Base-by-base conservation (phyloP, 768 basidiomycete genomes). In the Mycena kentingensis region DNA sequence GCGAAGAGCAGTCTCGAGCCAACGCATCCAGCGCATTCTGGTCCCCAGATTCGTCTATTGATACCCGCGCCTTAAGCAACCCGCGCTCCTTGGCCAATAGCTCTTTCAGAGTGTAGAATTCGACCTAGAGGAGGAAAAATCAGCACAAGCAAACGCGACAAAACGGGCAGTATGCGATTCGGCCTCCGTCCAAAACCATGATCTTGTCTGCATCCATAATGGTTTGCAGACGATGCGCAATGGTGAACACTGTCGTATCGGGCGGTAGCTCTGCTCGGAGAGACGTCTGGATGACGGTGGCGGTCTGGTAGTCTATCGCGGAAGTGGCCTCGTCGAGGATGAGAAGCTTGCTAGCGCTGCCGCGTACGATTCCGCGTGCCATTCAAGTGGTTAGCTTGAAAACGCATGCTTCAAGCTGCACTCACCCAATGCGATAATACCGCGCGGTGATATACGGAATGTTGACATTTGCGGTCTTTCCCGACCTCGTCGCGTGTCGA, bases 1-100 rank as follows among this genome's bases (percentile, higher is more conserved):
- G n/a, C n/a, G n/a, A n/a, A n/a, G n/a, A n/a, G n/a, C n/a, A n/a
- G n/a, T n/a, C n/a, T n/a, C n/a, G n/a, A n/a, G 69, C 69, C 78
- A 81, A 79, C 21, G 63, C 70, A 51, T 77, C 74, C 38, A 85
- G 58, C 25, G 55, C 58, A 36, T 77, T 74, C 55, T 66, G 79
- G 57, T 85, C 83, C 16, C 73, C 77, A 31, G 78, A 83, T 58
- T 82, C 78, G 38, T 84, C 77, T 1, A 86, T 81, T 24, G 85
- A 66, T 2, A 77, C 71, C 37, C 76, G 74, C 21, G 84, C 64
- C 63, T 70, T 70, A 12, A n/a, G n/a, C n/a, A n/a, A n/a, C n/a
- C 83, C 79, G 18, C 70, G 67, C 39, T 78, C 63, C 19, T 81
- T 79, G 47, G 68, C 67, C 19, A 87, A 74, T 43, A 89, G 67